Evolutionary conservation across 805 yeast species (phyloP).

Genomic region (Suhomyces faveliae): DNA sequence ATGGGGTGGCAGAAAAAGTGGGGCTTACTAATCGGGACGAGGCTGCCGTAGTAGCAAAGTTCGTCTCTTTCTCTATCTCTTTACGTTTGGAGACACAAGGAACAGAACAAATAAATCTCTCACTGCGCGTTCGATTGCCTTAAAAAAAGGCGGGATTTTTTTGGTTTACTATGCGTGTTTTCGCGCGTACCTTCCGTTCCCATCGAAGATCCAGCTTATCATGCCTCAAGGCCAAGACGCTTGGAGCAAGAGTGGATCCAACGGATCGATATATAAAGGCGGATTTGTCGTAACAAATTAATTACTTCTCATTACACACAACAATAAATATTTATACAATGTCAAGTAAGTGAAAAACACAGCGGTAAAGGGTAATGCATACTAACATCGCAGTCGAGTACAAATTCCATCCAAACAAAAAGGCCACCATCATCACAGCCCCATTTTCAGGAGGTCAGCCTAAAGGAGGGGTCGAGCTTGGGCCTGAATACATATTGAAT

Average conservation of each 20-base stretch:
- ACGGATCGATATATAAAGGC: background rate
- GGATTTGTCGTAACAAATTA: background rate
- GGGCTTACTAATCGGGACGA: background rate
- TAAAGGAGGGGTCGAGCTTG: slow-evolving; percentile 88
- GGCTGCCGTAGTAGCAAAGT: background rate
- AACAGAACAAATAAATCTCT: background rate
- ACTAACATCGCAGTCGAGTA: slow-evolving; percentile 34
- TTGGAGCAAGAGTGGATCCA: background rate
- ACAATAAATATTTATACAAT: background rate
- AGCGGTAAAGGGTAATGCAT: background rate
- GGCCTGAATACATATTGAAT: slow-evolving; percentile 78
- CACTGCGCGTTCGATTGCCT: background rate
- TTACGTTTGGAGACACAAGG: slow-evolving; percentile 1
- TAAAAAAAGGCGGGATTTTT: background rate
- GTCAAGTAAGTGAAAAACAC: slow-evolving; percentile 7
- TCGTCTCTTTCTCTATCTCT: slow-evolving; percentile 1
- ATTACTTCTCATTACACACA: background rate
- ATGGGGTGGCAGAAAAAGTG: background rate
- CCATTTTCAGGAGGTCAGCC: slow-evolving; percentile 98
- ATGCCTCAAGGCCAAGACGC: background rate
- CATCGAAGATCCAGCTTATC: background rate
- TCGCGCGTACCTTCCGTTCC: slow-evolving; percentile 2
- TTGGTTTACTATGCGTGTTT: background rate
- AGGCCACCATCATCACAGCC: slow-evolving; percentile 74
- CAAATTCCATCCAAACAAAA: slow-evolving; percentile 53